Conservation (phyloP, 768 basidiomycete species). For the Mycena capillaripes region DNA sequence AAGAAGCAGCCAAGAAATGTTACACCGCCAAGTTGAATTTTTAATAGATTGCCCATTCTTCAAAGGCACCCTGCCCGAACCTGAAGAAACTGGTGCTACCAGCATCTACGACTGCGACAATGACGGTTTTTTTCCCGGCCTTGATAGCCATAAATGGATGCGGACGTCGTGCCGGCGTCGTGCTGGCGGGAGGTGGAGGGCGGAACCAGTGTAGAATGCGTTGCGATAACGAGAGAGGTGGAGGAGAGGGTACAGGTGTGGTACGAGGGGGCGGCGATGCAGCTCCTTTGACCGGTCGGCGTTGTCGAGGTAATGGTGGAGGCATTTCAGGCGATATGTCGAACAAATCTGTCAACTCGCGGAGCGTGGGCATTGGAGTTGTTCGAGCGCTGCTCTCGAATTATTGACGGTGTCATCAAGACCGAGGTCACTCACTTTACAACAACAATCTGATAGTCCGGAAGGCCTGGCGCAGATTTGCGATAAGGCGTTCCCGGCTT, state of each 20-base stretch:
- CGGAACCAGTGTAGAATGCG: slow-evolving; percentile 45
- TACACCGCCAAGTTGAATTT: neutral
- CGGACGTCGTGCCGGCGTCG: slow-evolving; percentile 52
- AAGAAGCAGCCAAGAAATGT: slow-evolving; percentile 15
- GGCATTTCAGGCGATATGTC: slow-evolving; percentile 77
- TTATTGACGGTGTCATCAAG: neutral
- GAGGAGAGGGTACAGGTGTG: slow-evolving; percentile 16
- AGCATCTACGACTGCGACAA: slow-evolving; percentile 91
- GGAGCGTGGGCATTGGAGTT: slow-evolving; percentile 85
- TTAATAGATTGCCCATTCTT: slow-evolving; percentile 82
- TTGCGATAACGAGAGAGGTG: slow-evolving; percentile 43
- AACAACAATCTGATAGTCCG: slow-evolving; percentile 90
- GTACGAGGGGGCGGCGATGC: neutral
- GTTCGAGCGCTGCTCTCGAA: slow-evolving; percentile 76
- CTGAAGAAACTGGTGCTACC: slow-evolving; percentile 92
- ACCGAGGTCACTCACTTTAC: slow-evolving; percentile 73
- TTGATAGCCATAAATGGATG: slow-evolving; percentile 89
- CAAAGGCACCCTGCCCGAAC: slow-evolving; percentile 89
- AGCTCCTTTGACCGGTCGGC: slow-evolving; percentile 42
- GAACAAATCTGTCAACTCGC: slow-evolving; percentile 84
- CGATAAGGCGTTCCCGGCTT: slow-evolving; percentile 91
- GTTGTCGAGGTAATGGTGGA: slow-evolving; percentile 65
- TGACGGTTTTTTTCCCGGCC: slow-evolving; percentile 84
- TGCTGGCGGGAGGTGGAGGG: slow-evolving; percentile 24
- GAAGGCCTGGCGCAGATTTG: slow-evolving; percentile 80